Conservation (phyloP, 225 moss, liverwort and hornwort species). For the Straminergon stramineum region DNA sequence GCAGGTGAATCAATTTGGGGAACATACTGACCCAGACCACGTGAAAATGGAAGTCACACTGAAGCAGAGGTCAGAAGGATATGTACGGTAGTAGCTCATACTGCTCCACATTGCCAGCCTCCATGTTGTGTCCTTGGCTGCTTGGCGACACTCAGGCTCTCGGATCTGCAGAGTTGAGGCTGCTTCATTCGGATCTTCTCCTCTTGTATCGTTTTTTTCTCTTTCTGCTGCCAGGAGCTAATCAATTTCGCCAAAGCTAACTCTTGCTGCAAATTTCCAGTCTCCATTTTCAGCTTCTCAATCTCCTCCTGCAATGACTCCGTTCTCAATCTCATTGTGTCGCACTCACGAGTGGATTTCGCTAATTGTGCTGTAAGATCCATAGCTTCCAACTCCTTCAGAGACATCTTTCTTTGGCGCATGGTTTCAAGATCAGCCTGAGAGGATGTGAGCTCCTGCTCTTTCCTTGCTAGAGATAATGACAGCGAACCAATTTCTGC, state of each 20-base stretch:
- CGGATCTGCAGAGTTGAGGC: slow-evolving; percentile 24
- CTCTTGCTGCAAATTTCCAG: slow-evolving; percentile 2
- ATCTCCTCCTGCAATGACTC: slow-evolving; percentile 8
- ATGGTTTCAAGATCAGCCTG: slow-evolving; percentile 4
- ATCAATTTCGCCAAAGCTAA: slow-evolving; percentile 9
- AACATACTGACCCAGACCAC: neutral
- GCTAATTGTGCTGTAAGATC: slow-evolving; percentile 22
- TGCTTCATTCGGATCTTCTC: neutral
- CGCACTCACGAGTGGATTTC: slow-evolving; percentile 17
- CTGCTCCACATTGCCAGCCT: neutral
- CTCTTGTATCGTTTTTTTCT: neutral
- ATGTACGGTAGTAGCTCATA: neutral
- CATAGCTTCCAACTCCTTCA: slow-evolving; percentile 28
- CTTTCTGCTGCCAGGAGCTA: neutral
- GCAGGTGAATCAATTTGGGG: neutral
- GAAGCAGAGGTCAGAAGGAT: neutral
- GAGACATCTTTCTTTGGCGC: neutral
- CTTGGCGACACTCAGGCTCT: slow-evolving; percentile 15
- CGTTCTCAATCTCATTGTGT: neutral
- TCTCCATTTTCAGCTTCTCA: slow-evolving; percentile 7
- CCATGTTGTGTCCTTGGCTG: neutral
- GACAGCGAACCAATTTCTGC: slow-evolving; percentile 1
- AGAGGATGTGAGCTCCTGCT: slow-evolving; percentile 6
- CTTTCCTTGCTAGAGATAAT: slow-evolving; percentile 2
- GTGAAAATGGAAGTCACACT: neutral